Percentiles rank a stretch among this genome's conserved stretches.
These are phyloP conservation scores for Penicillium sp. DNA, from an alignment of 2,329 filamentous ascomycete species.

Conservation along the genomic window DNA sequence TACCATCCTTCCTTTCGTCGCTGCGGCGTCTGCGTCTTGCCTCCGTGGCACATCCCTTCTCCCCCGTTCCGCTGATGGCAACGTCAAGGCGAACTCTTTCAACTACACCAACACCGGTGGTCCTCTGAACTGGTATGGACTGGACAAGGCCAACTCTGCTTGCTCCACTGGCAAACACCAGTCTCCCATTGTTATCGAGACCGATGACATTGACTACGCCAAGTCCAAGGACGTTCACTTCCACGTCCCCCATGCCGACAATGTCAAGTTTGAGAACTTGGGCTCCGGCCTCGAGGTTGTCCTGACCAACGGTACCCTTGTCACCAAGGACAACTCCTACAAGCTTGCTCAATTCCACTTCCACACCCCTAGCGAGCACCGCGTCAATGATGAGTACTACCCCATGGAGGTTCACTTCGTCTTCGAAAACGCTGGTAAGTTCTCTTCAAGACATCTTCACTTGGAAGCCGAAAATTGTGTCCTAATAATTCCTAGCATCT, in stretches of 20 bases:
- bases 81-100: slow-evolving; percentile 12
- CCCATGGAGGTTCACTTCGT: slow-evolving; percentile 65
- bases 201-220: slow-evolving; percentile 21
- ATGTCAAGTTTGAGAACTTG: slow-evolving; percentile 50
- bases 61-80: slow-evolving; percentile 15
- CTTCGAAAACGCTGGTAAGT: slow-evolving; percentile 53
- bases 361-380: slow-evolving; percentile 65
- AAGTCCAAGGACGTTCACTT: slow-evolving; percentile 23
- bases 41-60: slow-evolving; percentile 18
- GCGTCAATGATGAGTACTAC: slow-evolving; percentile 53
- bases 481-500: slow-evolving; percentile 13
- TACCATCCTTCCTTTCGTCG: slow-evolving; percentile 11
- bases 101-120: slow-evolving; percentile 39
- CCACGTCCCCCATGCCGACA: slow-evolving; percentile 24
- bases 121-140: slow-evolving; percentile 58
- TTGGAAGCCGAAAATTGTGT: background rate
- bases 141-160: slow-evolving; percentile 49
- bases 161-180: slow-evolving; percentile 58
- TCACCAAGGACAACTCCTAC: slow-evolving; percentile 46
- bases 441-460: background rate
- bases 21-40: slow-evolving; percentile 15
- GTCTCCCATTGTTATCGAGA: slow-evolving; percentile 60
- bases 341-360: slow-evolving; percentile 62
- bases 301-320: slow-evolving; percentile 56
- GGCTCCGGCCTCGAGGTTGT: slow-evolving; percentile 55